These are phyloP conservation scores for Diaporthe caulivora DNA, from an alignment of 2,329 filamentous ascomycete genomes.

Conservation along the genomic window DNA sequence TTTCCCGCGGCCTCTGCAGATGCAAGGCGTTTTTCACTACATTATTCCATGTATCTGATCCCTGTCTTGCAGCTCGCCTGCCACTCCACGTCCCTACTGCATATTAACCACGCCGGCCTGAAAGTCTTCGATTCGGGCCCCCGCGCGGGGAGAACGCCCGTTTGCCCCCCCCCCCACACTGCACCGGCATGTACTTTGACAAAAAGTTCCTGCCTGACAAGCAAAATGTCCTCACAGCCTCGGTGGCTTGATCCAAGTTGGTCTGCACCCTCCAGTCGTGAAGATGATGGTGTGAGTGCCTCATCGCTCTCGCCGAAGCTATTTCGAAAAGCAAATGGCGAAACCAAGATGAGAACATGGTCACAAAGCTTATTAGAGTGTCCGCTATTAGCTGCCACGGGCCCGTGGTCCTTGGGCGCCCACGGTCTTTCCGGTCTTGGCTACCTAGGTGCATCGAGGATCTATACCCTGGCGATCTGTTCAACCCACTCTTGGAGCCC, in stretches of 20 bases:
- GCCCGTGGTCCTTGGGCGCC: neutral
- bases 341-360: slow-evolving; percentile 19
- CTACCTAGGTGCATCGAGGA: neutral
- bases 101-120: neutral
- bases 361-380: slow-evolving; percentile 26
- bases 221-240: neutral
- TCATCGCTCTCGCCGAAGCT: slow-evolving; percentile 20
- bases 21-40: slow-evolving; percentile 20
- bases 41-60: neutral
- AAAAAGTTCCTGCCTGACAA: neutral
- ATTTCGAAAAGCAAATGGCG: slow-evolving; percentile 7
- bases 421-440: neutral
- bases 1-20: slow-evolving; percentile 10
- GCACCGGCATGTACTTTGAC: neutral
- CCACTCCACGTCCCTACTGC: neutral
- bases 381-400: neutral
- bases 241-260: neutral
- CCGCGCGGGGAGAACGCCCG: neutral
- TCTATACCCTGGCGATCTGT: neutral
- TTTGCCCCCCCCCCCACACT: neutral
- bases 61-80: slow-evolving; percentile 12
- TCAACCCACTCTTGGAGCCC: neutral
- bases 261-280: neutral
- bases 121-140: neutral
- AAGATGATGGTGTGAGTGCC: neutral